Base-by-base conservation (phyloP, 1,139 yeast species). In the Schizosaccharomyces versatilis region DNA sequence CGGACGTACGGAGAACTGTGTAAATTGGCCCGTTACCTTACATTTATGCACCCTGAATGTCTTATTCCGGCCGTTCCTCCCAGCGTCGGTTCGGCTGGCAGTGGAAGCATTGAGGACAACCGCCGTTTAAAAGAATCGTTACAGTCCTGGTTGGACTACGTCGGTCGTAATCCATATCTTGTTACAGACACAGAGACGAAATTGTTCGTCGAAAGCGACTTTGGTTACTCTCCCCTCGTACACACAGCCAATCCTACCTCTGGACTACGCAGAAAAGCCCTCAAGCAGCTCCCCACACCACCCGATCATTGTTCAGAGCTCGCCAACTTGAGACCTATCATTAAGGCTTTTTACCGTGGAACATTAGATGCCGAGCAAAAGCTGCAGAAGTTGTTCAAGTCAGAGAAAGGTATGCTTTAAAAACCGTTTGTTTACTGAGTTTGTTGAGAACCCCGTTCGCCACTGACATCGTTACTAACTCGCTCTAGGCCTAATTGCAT, bases 241-340 rank as follows among this genome's bases (percentile, higher is more conserved):
- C 70, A 69, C 58, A 60, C 66, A 39, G 64, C 65, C 72, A 83
- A 70, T 72, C 96, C 71, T 14, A 78, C 80, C 0, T 79, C 94
- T 38, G 98, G 97, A 0, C 66, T 90, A 47, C 78, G 81, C 59
- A 76, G 98, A 54, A 84, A 83, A 65, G 88, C 97, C 1, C 73
- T 90, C 63, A 90, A 90, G 65, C 98, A 90, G 65, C 74, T 88
- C 56, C 81, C 84, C 38, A 84, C 93, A 1, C 98, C 98, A 0
- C 84, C 81, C 62, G 98, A 93, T 67, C 93, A 85, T 53, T 81
- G 79, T 54, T 73, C 75, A 47, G 93, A 81, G 58, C 73, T 90
- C 58, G 90, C 93, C 1, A 81, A 77, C 54, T 84, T 88, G 66
- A 72, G 98, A 58, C 98, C 98, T 0, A 64, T 81, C 62, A 80